A percentile compares a stretch with the other conserved stretches of the same genome.
phyloP scores from a whole-genome alignment of 78 protist species.

The Speleostelium caveatum region DNA sequence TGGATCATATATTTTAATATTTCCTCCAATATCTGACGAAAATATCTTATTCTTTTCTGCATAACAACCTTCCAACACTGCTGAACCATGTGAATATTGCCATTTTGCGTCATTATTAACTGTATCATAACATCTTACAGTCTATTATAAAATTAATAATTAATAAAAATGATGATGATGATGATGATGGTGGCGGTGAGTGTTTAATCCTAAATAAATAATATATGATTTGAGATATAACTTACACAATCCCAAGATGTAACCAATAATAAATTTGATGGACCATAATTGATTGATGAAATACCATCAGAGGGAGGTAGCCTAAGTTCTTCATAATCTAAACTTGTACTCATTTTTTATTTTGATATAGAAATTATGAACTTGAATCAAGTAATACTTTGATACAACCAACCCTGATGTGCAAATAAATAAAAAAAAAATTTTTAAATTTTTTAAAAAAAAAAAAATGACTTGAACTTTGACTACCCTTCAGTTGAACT shows the following conservation, averaged over 20 bases:
- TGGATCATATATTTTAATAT: slow-evolving; percentile 24
- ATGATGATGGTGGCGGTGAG: no score
- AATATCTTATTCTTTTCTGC: slow-evolving; percentile 33
- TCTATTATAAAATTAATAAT: neutral
- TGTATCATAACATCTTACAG: slow-evolving; percentile 70
- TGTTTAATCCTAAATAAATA: no score
- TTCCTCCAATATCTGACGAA: slow-evolving; percentile 12
- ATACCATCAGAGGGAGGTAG: slow-evolving; percentile 81
- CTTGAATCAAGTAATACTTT: no score
- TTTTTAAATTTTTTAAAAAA: no score
- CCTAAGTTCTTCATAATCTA: slow-evolving; percentile 46
- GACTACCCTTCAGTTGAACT: no score
- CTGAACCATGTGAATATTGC: slow-evolving; percentile 30
- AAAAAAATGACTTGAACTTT: no score
- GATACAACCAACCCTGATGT: no score
- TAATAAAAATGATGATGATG: neutral
- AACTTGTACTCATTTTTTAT: no score
- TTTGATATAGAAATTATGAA: no score
- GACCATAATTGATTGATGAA: slow-evolving; percentile 52
- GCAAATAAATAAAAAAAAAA: no score
- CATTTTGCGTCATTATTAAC: slow-evolving; percentile 15
- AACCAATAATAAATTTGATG: slow-evolving; percentile 35
- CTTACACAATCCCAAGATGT: slow-evolving; percentile 82
- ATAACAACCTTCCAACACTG: slow-evolving; percentile 61
- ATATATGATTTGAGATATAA: neutral